Percentiles rank a stretch among this genome's conserved stretches.
These are phyloP conservation scores for Neobulgaria alba DNA, from an alignment of 2,329 filamentous ascomycete species.

Conservation along the genomic window DNA sequence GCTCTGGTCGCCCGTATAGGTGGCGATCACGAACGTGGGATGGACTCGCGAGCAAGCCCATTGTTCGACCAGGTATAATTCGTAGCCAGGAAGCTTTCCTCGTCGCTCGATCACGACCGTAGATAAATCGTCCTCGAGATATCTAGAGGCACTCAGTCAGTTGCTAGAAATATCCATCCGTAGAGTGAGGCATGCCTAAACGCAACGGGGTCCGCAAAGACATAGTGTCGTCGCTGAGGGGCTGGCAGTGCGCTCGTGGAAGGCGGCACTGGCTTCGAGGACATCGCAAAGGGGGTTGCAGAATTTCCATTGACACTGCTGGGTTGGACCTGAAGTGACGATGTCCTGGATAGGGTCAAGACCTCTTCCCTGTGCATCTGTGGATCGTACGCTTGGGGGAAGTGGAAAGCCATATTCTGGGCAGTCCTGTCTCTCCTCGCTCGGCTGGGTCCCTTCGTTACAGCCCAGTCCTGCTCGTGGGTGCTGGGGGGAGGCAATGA, in stretches of 20 bases:
- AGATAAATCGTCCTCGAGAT: constrained; percentile 75
- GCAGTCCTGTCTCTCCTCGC: neutral
- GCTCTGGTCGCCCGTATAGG: constrained; percentile 79
- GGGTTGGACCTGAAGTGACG: constrained; percentile 17
- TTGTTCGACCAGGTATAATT: constrained; percentile 91
- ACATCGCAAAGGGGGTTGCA: constrained; percentile 11
- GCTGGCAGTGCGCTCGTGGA: constrained; percentile 18
- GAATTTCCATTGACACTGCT: constrained; percentile 12
- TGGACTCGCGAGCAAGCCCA: constrained; percentile 91
- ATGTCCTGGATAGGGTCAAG: constrained; percentile 22
- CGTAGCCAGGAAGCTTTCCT: constrained; percentile 68
- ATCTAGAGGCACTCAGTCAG: constrained; percentile 36
- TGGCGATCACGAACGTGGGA: constrained; percentile 85
- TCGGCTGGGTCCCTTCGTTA: too few species aligned
- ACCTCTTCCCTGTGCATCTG: constrained; percentile 25
- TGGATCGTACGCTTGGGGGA: constrained; percentile 23
- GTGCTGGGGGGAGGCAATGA: neutral
- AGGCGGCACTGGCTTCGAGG: constrained; percentile 7
- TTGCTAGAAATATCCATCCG: neutral
- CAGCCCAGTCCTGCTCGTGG: too few species aligned
- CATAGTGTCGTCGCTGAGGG: constrained; percentile 43
- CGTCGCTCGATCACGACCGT: constrained; percentile 68
- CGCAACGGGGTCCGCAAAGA: constrained; percentile 58
- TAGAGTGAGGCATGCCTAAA: constrained; percentile 36
- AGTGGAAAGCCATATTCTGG: constrained; percentile 2